phyloP scores from a whole-genome alignment of 352 stramenopile genomes.

The Phytophthora quininea region DNA sequence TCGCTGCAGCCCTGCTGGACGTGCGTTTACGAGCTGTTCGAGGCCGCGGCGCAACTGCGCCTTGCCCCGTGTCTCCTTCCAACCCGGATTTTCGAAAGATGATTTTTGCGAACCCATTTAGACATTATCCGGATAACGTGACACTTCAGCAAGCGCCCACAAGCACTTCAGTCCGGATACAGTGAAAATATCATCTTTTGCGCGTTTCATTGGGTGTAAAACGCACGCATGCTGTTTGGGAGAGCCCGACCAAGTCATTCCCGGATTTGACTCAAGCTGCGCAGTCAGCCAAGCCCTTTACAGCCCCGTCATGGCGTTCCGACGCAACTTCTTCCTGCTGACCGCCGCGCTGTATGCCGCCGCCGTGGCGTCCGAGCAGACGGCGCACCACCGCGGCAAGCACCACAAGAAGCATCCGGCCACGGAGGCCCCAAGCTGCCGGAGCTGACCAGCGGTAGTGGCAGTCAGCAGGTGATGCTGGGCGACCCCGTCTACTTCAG shows the following conservation, averaged over 20 bases:
- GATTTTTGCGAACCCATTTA: no score
- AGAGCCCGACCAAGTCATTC: constrained; percentile 28
- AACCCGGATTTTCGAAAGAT: no score
- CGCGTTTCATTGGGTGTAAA: no score
- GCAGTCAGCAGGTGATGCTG: background rate
- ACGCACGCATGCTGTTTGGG: background rate
- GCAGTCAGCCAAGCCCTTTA: background rate
- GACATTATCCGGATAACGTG: no score
- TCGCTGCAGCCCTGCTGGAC: no score
- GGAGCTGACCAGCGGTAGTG: background rate
- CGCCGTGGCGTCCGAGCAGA: constrained; percentile 29
- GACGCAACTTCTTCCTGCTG: constrained; percentile 35
- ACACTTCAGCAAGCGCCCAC: no score
- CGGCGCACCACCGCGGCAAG: constrained; percentile 19
- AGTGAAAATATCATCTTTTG: no score
- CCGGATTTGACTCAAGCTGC: constrained; percentile 20
- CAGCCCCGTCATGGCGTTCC: constrained; percentile 27
- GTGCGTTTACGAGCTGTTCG: no score
- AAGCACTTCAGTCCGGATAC: no score
- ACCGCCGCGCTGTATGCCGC: constrained; percentile 27
- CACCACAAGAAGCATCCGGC: constrained; percentile 22
- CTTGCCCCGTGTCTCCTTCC: no score
- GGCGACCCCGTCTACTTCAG: background rate
- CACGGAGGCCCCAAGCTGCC: background rate
- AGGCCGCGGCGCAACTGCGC: no score